These are phyloP conservation scores for Herpetospermum pedunculosum DNA, from an alignment of 306 rosid genomes.

Conservation along the genomic window DNA sequence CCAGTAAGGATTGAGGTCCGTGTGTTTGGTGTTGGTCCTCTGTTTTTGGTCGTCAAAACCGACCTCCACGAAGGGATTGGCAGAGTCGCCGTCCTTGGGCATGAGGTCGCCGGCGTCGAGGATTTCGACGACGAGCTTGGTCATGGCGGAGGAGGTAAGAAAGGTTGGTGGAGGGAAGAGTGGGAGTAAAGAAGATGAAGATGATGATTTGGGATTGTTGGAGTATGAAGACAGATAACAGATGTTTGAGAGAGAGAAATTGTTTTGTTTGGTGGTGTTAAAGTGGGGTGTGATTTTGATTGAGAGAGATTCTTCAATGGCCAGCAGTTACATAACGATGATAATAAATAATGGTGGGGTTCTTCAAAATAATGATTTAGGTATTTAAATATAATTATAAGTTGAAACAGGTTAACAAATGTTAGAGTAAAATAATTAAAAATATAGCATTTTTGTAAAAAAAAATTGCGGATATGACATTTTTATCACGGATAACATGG, in stretches of 20 bases:
- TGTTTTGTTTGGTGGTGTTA: conserved; percentile 11
- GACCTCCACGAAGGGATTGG: conserved; percentile 68
- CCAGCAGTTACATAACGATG: not conserved
- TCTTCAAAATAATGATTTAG: conserved; percentile 9
- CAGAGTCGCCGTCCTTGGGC: conserved; percentile 72
- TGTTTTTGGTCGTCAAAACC: conserved; percentile 44
- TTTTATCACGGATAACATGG: too few relatives aligned
- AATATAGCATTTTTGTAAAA: too few relatives aligned
- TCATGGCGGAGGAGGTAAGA: conserved; percentile 34
- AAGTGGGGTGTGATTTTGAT: conserved; percentile 20
- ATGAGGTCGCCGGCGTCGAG: conserved; percentile 59
- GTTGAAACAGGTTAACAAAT: too few relatives aligned
- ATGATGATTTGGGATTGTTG: conserved; percentile 23
- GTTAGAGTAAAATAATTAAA: too few relatives aligned
- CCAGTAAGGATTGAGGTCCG: conserved; percentile 68
- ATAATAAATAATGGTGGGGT: not conserved
- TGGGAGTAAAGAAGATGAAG: not conserved
- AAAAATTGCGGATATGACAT: too few relatives aligned
- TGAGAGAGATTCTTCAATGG: conserved; percentile 10
- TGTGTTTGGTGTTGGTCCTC: conserved; percentile 46
- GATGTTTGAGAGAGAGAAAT: conserved; percentile 5
- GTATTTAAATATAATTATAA: too few relatives aligned
- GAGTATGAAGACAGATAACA: conserved; percentile 47
- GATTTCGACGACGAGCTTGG: conserved; percentile 61
- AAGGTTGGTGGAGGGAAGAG: too few relatives aligned